A percentile compares a stretch with the other conserved stretches of the same genome.
These are phyloP conservation scores for Aspergillus heteromorphus DNA, from an alignment of 495 filamentous ascomycete genomes.

Conservation along the genomic window DNA sequence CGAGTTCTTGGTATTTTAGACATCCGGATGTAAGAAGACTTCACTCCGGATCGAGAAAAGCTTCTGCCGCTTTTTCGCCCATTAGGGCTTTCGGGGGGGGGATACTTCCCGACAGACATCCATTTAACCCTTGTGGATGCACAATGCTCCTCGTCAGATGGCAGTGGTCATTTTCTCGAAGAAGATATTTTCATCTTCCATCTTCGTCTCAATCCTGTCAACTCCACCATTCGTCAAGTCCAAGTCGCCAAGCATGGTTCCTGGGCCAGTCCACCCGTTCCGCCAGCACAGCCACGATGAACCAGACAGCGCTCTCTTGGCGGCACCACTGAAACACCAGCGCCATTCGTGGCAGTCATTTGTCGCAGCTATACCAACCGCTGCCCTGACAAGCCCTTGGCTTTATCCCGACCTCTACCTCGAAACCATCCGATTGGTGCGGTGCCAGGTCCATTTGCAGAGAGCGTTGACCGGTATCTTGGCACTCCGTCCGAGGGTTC, in stretches of 20 bases:
- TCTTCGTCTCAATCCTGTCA: background rate
- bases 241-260: background rate
- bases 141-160: too few relatives aligned
- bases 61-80: too few relatives aligned
- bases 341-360: constrained; percentile 17
- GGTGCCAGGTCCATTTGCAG: background rate
- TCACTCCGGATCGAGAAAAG: too few relatives aligned
- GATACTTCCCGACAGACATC: too few relatives aligned
- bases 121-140: too few relatives aligned
- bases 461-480: background rate
- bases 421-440: background rate
- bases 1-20: too few relatives aligned
- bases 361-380: constrained; percentile 12
- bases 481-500: constrained; percentile 1
- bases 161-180: too few relatives aligned
- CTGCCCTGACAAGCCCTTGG: background rate
- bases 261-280: background rate
- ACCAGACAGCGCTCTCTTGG: constrained; percentile 8
- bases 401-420: background rate
- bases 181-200: too few relatives aligned
- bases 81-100: too few relatives aligned
- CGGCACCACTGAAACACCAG: constrained; percentile 15
- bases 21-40: too few relatives aligned
- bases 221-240: background rate
- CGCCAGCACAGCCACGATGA: constrained; percentile 1